A percentile compares a stretch with the other conserved stretches of the same genome.
These are phyloP conservation scores for Penicillium pancosmium DNA, from an alignment of 495 filamentous ascomycete genomes.

Conservation along the genomic window DNA sequence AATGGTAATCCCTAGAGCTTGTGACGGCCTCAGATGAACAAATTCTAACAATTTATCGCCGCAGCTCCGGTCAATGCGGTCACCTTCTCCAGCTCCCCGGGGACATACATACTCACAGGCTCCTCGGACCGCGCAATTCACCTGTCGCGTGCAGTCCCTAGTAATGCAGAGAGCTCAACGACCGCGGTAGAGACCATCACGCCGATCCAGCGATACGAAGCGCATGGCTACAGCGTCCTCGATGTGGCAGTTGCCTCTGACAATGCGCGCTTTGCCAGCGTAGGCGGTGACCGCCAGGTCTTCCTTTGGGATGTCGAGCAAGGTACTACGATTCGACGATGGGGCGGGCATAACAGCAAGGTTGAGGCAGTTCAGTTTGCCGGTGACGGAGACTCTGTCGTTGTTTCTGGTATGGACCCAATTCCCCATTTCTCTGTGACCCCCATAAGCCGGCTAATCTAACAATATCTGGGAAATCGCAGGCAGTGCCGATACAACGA, in stretches of 20 bases:
- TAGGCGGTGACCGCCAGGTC: constrained; percentile 85
- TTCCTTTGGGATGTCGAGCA: constrained; percentile 93
- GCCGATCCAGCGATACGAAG: constrained; percentile 83
- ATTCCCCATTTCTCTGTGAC: background rate
- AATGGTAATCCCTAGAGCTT: constrained; percentile 34
- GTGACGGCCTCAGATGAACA: background rate
- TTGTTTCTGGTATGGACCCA: constrained; percentile 58
- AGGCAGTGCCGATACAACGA: constrained; percentile 80
- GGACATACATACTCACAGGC: constrained; percentile 73
- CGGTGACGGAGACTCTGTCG: constrained; percentile 66
- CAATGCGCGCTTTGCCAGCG: constrained; percentile 80
- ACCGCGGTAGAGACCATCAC: constrained; percentile 40
- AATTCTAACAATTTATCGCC: constrained; percentile 8
- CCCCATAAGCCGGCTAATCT: background rate
- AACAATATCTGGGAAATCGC: background rate
- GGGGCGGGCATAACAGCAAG: constrained; percentile 70
- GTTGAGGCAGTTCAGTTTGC: constrained; percentile 80
- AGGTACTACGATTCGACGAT: constrained; percentile 71
- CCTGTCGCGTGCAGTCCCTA: constrained; percentile 69
- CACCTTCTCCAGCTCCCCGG: constrained; percentile 42
- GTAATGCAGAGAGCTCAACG: constrained; percentile 37
- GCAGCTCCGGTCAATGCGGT: constrained; percentile 46
- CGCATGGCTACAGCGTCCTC: constrained; percentile 89
- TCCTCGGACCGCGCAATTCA: constrained; percentile 82
- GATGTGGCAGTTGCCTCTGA: constrained; percentile 71